A percentile compares a stretch with the other conserved stretches of the same genome.
These are phyloP conservation scores for Tuber microsphaerosporum DNA, from an alignment of 495 filamentous ascomycete genomes.

Conservation along the genomic window DNA sequence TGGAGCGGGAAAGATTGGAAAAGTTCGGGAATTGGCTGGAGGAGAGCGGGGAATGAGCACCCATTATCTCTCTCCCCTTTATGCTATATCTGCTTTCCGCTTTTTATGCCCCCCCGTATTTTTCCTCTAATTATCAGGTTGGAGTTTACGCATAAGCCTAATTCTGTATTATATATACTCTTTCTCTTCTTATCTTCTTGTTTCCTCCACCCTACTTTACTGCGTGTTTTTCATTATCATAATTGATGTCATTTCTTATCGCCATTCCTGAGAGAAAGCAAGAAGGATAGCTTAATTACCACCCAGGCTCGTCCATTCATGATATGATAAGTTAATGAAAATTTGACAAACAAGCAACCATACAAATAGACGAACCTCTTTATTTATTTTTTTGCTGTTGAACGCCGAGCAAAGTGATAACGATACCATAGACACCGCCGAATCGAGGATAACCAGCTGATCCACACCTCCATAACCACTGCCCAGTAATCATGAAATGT, in stretches of 20 bases:
- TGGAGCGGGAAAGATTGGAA: slow-evolving; percentile 44
- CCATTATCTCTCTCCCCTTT: background rate
- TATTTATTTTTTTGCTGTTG: background rate
- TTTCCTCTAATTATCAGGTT: background rate
- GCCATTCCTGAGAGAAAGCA: background rate
- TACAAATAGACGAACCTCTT: background rate
- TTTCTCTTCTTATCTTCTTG: background rate
- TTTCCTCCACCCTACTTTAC: background rate
- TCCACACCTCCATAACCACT: background rate
- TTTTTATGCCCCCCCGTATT: background rate
- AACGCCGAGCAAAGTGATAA: background rate
- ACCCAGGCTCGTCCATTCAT: background rate
- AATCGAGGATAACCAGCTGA: background rate
- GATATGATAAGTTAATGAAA: background rate
- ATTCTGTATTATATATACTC: slow-evolving; percentile 2
- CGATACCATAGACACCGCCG: background rate
- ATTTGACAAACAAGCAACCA: background rate
- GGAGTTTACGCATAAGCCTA: slow-evolving; percentile 4
- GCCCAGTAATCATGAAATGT: background rate
- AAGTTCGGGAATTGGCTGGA: slow-evolving; percentile 42
- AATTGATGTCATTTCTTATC: background rate
- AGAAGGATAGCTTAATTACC: background rate
- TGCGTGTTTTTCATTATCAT: background rate
- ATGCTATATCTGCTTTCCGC: background rate
- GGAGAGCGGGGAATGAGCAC: slow-evolving; percentile 19